These are phyloP conservation scores for Brassica incana DNA, from an alignment of 345 rosid genomes.

Conservation along the genomic window DNA sequence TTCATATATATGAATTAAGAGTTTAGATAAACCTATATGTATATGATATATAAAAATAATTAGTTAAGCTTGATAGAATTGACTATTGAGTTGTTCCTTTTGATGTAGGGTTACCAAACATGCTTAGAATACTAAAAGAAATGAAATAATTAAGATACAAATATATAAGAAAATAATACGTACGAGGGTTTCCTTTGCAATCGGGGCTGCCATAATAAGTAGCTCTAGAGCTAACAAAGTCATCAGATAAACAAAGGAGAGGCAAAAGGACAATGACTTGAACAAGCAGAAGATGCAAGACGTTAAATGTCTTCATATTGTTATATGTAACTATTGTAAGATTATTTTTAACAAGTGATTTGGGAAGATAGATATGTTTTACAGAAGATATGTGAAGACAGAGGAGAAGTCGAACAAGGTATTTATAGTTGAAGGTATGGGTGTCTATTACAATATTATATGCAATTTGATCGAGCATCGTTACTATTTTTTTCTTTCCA, in stretches of 20 bases:
- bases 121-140: background rate
- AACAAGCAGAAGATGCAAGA: conserved; percentile 34
- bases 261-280: conserved; percentile 47
- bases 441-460: background rate
- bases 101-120: background rate
- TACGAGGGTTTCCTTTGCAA: conserved; percentile 78
- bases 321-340: background rate
- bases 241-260: conserved; percentile 44
- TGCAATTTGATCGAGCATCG: background rate
- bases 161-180: conserved; percentile 2
- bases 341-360: conserved; percentile 1
- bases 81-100: background rate
- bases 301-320: conserved; percentile 27
- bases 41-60: background rate
- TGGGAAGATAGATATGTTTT: background rate
- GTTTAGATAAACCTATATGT: background rate
- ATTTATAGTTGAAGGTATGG: conserved; percentile 34
- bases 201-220: conserved; percentile 86
- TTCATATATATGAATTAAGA: background rate
- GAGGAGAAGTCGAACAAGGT: conserved; percentile 1
- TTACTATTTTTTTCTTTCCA: conserved; percentile 30
- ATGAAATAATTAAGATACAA: background rate
- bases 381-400: conserved; percentile 29
- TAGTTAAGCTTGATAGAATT: background rate
- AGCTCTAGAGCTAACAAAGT: conserved; percentile 59